These are phyloP conservation scores for Heritiera littoralis DNA, from an alignment of 345 rosid species.

Conservation along the genomic window DNA sequence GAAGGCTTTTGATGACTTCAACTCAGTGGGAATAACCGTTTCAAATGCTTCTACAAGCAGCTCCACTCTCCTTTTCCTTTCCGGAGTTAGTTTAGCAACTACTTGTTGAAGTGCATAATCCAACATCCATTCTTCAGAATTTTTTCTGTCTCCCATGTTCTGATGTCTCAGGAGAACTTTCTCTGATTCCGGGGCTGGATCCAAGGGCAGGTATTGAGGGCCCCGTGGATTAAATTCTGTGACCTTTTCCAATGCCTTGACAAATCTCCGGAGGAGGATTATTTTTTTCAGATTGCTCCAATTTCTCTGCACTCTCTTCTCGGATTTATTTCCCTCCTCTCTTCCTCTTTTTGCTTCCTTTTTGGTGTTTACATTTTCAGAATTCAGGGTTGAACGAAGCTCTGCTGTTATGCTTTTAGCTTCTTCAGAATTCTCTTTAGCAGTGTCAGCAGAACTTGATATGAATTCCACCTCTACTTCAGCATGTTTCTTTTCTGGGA, in stretches of 20 bases:
- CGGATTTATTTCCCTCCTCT: conserved; percentile 33
- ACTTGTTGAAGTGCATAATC: conserved; percentile 79
- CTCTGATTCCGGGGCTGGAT: conserved; percentile 50
- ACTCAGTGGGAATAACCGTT: conserved; percentile 56
- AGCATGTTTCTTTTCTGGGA: conserved; percentile 25
- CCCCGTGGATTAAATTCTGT: conserved; percentile 42
- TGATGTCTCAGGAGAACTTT: conserved; percentile 71
- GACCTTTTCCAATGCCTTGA: conserved; percentile 75
- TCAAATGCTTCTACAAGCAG: conserved; percentile 90
- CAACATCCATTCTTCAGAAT: conserved; percentile 87
- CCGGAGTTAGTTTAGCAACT: conserved; percentile 78
- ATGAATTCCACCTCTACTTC: conserved; percentile 20
- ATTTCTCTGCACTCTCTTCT: conserved; percentile 40
- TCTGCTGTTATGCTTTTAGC: conserved; percentile 28
- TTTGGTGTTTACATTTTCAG: conserved; percentile 7
- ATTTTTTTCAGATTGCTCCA: conserved; percentile 84
- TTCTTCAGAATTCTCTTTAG: conserved; percentile 27
- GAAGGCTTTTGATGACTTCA: conserved; percentile 17
- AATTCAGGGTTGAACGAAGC: conserved; percentile 2
- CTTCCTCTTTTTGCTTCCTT: conserved; percentile 26
- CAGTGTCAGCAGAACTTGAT: conserved; percentile 22
- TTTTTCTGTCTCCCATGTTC: conserved; percentile 56
- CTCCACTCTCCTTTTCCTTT: conserved; percentile 74
- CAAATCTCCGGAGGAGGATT: conserved; percentile 66
- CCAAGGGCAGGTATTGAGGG: conserved; percentile 49